Base-by-base conservation (phyloP, 257 asterid species). In the Catharanthus roseus region DNA sequence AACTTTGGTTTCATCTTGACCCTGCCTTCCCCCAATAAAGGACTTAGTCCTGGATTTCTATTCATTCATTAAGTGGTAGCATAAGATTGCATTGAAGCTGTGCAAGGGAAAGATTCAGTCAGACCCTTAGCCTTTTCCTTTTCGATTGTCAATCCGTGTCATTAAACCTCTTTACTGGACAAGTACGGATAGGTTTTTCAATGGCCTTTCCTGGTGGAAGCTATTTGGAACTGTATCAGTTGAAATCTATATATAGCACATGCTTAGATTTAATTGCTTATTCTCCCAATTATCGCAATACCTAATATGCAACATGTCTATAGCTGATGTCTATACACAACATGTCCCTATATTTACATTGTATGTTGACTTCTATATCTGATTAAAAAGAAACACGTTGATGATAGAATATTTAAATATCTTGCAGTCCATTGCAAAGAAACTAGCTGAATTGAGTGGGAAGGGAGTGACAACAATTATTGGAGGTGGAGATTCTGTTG, bases 401-500 rank as follows among this genome's bases (percentile, higher is more conserved):
- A 24, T 75, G 50, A 74, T 53, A 39, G 62, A 47, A 55, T 11
- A 9, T 29, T 69, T 13, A 67, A 29, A 12, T 55, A 3, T 77
- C 60, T 51, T 80, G 74, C 82, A 91, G 97, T 73, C 93, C 1
- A 44, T 89, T 65, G 96, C 97, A 9, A 89, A 87, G 77, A 91
- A 91, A 82, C 84, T 91, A 44, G 97, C 97, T 2, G 95, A 89
- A 65, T 77, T 89, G 4, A 89, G 97, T 34, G 85, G 84, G 70
- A 89, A 91, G 76, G 96, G 96, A 74, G 97, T 89, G 75, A 91
- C 96, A 1, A 91, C 93, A 16, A 91, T 91, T 29, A 89, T 91
- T 58, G 97, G 96, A 61, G 97, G 97, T 41, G 96, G 97, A 76
- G 97, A 91, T 71, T 89, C 97, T 1, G 97, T 91, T 56, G 97